phyloP scores from a whole-genome alignment of 1,139 yeast species.

The Blastobotrys apis region DNA sequence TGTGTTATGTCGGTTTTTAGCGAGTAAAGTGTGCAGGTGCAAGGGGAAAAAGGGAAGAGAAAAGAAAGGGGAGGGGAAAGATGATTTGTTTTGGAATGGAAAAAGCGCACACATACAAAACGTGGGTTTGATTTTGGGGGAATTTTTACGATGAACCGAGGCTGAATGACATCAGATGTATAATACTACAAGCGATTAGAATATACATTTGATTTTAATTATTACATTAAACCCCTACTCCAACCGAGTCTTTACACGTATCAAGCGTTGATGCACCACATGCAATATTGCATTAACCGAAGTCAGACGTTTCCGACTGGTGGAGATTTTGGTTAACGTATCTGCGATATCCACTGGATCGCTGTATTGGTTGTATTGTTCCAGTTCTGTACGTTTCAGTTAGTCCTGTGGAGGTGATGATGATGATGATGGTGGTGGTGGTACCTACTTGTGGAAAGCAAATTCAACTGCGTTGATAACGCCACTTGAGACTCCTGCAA shows the following conservation, averaged over 20 bases:
- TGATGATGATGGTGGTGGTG: conserved; percentile 3
- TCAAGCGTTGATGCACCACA: conserved; percentile 22
- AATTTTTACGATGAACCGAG: background rate
- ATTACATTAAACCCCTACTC: background rate
- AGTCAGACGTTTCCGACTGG: conserved; percentile 23
- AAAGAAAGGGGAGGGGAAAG: background rate
- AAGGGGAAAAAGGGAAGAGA: background rate
- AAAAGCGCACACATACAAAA: background rate
- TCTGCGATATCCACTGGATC: conserved; percentile 24
- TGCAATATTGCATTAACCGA: conserved; percentile 20
- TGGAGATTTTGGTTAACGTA: conserved; percentile 21
- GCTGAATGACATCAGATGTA: background rate
- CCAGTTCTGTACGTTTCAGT: conserved; percentile 18
- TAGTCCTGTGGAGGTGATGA: background rate
- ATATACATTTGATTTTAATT: too few relatives aligned
- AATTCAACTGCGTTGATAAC: conserved; percentile 25
- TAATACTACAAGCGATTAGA: background rate
- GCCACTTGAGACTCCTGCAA: conserved; percentile 30
- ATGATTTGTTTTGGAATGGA: background rate
- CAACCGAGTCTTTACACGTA: conserved; percentile 17
- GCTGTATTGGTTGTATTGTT: conserved; percentile 19
- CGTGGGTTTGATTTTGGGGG: background rate
- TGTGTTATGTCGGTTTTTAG: background rate
- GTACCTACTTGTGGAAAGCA: conserved; percentile 23
- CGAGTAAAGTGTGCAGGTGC: background rate